Base-by-base conservation (phyloP, 78 protist genomes). In the Polysphondylium violaceum region DNA sequence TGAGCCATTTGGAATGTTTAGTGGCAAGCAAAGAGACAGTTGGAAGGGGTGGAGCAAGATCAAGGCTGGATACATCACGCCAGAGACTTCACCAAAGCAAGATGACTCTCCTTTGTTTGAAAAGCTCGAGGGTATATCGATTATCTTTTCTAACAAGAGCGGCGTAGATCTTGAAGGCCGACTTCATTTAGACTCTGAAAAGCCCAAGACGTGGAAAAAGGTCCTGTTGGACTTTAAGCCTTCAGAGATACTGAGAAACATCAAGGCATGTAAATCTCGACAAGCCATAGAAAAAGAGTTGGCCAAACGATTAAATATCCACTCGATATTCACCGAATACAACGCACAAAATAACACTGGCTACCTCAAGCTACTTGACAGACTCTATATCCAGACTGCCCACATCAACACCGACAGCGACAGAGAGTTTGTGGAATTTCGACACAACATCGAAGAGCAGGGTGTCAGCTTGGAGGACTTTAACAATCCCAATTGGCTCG, bases 111-210 rank as follows among this genome's bases (percentile, higher is more conserved):
- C 31, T 2, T 17, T 81, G 16, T 27, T 44, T 7, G 23, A 43
- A 8, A 36, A 77, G 27, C 33, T 81, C 21, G 89, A 81, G 17
- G 89, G 89, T 27, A 63, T 81, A 23, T 65, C 89, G 4, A 35
- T 81, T 3, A 43, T 81, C 9, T 81, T 81, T 44, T 65, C 77
- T 14, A 56, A 59, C 0, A 64, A 43, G 3, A 67, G 21, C 68
- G 89, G 89, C 17, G 44, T 81, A 0, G 89, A 81, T 40, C n/a
- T 55, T 9, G 89, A 81, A 41, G 89, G 89, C 41, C 64, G 89
- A 56, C 68, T 81, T 21, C 9, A 31, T 0, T 63, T 81, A 40
- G 38, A 76, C 21, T 25, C 16, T 51, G n/a, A 36, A 1, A 47
- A 38, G 5, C 65, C 72, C 5, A 35, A 25, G 5, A 31, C 11